Conservation (phyloP, 768 basidiomycete genomes). For the Rubroboletus satanas region DNA sequence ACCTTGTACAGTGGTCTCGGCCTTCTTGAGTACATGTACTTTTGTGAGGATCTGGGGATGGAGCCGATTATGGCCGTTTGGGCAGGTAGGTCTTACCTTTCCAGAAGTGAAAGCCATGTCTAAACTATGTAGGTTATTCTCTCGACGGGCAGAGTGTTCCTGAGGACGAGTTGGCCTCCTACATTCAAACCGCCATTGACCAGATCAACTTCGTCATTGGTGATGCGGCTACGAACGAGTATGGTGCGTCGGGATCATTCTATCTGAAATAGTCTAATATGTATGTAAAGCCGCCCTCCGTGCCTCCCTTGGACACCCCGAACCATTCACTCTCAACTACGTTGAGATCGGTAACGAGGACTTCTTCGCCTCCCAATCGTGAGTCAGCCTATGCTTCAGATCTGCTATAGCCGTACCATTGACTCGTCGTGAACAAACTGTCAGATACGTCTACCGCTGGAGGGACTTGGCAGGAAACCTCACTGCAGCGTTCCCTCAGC, state of each 20-base stretch:
- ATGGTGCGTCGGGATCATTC: conserved; percentile 19
- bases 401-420: neutral
- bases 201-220: conserved; percentile 66
- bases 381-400: conserved; percentile 4
- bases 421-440: neutral
- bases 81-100: conserved; percentile 36
- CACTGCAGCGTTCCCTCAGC: conserved; percentile 23
- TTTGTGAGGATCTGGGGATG: conserved; percentile 54
- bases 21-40: conserved; percentile 50
- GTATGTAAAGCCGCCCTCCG: conserved; percentile 42
- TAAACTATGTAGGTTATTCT: conserved; percentile 39
- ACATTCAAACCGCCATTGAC: conserved; percentile 52
- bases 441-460: conserved; percentile 52
- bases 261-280: neutral
- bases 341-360: conserved; percentile 59
- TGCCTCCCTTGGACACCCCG: conserved; percentile 49
- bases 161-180: conserved; percentile 42
- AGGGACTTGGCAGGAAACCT: conserved; percentile 43
- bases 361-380: conserved; percentile 37
- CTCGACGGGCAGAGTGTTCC: conserved; percentile 42
- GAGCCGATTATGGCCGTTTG: conserved; percentile 59
- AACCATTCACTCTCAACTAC: conserved; percentile 46
- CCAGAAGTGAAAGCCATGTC: neutral
- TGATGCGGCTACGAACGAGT: conserved; percentile 40
- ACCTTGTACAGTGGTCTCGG: conserved; percentile 44